Evolutionary conservation across 202 grass and related monocot genomes (phyloP).

Genomic region (Carex arenaria): DNA sequence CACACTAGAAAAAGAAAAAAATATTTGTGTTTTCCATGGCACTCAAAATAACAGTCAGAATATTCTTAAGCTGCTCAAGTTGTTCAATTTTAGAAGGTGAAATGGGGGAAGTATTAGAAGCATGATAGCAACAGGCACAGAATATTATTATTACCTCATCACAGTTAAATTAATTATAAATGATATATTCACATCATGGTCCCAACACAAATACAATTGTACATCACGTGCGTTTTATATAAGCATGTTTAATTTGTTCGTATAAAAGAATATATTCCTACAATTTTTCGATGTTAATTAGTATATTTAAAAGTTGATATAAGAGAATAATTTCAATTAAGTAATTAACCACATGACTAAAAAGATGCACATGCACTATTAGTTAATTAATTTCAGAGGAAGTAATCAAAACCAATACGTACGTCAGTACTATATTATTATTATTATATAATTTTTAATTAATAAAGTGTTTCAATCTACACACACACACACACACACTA

Average conservation of each 20-base stretch:
- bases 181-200: background rate
- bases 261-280: too few species aligned
- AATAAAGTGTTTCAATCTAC: background rate
- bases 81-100: background rate
- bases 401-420: background rate
- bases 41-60: background rate
- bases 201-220: background rate
- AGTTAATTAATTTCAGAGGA: background rate
- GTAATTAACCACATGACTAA: background rate
- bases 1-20: background rate
- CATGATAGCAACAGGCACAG: background rate
- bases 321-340: too few species aligned
- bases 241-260: too few species aligned
- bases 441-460: too few species aligned
- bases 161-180: background rate
- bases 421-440: background rate
- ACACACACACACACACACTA: too few species aligned
- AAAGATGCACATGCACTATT: background rate
- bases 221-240: too few species aligned
- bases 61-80: background rate
- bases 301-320: too few species aligned
- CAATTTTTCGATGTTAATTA: too few species aligned
- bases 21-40: background rate
- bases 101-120: background rate
- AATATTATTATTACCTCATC: background rate